Conservation (phyloP, 192 early-diverging fungal species). For the Coemansia sp. region DNA sequence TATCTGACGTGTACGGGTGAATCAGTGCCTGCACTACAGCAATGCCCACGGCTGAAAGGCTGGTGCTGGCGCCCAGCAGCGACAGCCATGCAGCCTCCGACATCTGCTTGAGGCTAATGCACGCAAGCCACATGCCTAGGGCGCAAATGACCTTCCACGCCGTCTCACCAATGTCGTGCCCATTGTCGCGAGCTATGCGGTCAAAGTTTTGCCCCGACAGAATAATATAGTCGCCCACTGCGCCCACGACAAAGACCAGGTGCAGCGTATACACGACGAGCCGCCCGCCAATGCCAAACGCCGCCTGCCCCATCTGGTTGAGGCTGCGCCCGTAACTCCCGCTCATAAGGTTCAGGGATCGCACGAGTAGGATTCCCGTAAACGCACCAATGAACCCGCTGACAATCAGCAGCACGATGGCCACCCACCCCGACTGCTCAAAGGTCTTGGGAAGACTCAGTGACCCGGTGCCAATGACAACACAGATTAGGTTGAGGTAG, state of each 20-base stretch:
- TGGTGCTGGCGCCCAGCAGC: slow-evolving; percentile 64
- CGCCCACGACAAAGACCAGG: slow-evolving; percentile 60
- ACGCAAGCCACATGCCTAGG: slow-evolving; percentile 58
- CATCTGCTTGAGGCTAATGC: slow-evolving; percentile 67
- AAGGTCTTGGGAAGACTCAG: slow-evolving; percentile 72
- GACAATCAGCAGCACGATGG: slow-evolving; percentile 56
- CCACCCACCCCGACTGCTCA: slow-evolving; percentile 67
- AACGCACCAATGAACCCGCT: slow-evolving; percentile 65
- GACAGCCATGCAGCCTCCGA: slow-evolving; percentile 70
- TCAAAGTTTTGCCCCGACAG: slow-evolving; percentile 63
- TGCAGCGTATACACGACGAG: slow-evolving; percentile 59
- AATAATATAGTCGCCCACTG: slow-evolving; percentile 63
- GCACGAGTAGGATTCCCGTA: slow-evolving; percentile 63
- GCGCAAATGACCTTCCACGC: slow-evolving; percentile 63
- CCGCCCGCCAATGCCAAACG: slow-evolving; percentile 60
- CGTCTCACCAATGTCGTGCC: slow-evolving; percentile 32
- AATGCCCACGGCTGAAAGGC: slow-evolving; percentile 60
- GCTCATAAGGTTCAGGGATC: slow-evolving; percentile 60
- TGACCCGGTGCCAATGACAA: slow-evolving; percentile 68
- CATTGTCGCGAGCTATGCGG: slow-evolving; percentile 43
- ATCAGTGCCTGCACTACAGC: slow-evolving; percentile 56
- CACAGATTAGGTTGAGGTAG: slow-evolving; percentile 59
- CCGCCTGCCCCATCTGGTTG: slow-evolving; percentile 61
- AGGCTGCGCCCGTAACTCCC: slow-evolving; percentile 49
- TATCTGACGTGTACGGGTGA: slow-evolving; percentile 10